Conservation (phyloP, 2,329 filamentous ascomycete genomes). For the Colletotrichum sp. region DNA sequence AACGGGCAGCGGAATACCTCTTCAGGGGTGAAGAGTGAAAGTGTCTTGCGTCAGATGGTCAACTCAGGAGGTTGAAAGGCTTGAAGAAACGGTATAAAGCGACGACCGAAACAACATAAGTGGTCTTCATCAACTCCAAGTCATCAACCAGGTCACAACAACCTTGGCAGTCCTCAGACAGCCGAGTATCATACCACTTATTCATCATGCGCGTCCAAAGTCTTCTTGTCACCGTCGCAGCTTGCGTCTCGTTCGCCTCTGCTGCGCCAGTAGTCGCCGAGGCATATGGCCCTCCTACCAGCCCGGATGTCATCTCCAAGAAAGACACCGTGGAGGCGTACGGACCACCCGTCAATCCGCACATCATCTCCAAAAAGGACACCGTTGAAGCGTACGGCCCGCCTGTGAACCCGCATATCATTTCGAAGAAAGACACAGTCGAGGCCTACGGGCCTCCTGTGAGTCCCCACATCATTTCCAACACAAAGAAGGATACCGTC, state of each 20-base stretch:
- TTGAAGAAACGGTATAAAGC: background rate
- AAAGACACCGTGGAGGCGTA: constrained; percentile 4
- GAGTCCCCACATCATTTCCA: constrained; percentile 7
- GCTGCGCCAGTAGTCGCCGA: background rate
- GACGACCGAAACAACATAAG: background rate
- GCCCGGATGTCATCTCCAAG: constrained; percentile 2
- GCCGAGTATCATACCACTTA: background rate
- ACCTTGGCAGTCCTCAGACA: background rate
- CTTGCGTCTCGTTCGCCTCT: background rate
- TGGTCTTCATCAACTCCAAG: background rate
- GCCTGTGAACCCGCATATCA: background rate
- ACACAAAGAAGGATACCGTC: background rate
- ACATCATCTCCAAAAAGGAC: constrained; percentile 2
- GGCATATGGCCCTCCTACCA: constrained; percentile 4
- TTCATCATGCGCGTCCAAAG: background rate
- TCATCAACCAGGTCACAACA: background rate
- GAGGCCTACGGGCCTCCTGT: constrained; percentile 13
- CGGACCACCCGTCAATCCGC: constrained; percentile 4
- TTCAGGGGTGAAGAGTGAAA: rapidly evolving
- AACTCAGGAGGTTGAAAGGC: rapidly evolving
- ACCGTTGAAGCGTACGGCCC: background rate
- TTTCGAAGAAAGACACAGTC: background rate
- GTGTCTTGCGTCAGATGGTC: rapidly evolving
- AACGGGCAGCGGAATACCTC: background rate
- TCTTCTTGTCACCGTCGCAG: background rate